phyloP scores from a whole-genome alignment of 2,329 filamentous ascomycete genomes.

The Stagonosporopsis tanaceti region DNA sequence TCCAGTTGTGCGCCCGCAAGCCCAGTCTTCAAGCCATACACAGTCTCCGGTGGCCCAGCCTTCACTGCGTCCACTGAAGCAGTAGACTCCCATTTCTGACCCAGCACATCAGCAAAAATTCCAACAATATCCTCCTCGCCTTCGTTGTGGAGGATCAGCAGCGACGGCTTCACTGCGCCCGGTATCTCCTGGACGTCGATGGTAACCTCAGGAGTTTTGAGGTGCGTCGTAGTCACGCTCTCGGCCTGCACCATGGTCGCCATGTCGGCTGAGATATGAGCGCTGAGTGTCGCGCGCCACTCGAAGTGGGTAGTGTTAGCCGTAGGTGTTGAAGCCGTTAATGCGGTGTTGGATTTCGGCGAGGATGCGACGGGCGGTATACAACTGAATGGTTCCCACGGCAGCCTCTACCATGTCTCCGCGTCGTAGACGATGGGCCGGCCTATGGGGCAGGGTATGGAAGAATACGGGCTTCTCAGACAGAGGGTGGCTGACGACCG shows the following conservation, averaged over 20 bases:
- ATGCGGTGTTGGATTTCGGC: constrained; percentile 51
- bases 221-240: constrained; percentile 39
- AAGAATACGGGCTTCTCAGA: constrained; percentile 36
- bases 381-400: constrained; percentile 42
- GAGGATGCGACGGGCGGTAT: constrained; percentile 51
- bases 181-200: constrained; percentile 48
- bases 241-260: constrained; percentile 50
- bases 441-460: constrained; percentile 38
- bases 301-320: constrained; percentile 35
- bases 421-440: constrained; percentile 33
- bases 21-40: constrained; percentile 70
- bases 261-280: constrained; percentile 39
- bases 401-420: constrained; percentile 49
- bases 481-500: constrained; percentile 29
- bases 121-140: constrained; percentile 78
- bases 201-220: constrained; percentile 42
- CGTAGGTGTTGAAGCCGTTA: constrained; percentile 55
- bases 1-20: constrained; percentile 66
- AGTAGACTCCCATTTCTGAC: constrained; percentile 72
- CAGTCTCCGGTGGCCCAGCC: constrained; percentile 66
- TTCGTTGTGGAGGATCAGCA: constrained; percentile 69
- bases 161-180: constrained; percentile 46
- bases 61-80: constrained; percentile 63
- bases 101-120: constrained; percentile 79
- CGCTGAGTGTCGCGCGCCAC: constrained; percentile 25